Evolutionary conservation across 202 grass and related monocot species (phyloP).

Genomic region (Schoenoplectus triqueter): DNA sequence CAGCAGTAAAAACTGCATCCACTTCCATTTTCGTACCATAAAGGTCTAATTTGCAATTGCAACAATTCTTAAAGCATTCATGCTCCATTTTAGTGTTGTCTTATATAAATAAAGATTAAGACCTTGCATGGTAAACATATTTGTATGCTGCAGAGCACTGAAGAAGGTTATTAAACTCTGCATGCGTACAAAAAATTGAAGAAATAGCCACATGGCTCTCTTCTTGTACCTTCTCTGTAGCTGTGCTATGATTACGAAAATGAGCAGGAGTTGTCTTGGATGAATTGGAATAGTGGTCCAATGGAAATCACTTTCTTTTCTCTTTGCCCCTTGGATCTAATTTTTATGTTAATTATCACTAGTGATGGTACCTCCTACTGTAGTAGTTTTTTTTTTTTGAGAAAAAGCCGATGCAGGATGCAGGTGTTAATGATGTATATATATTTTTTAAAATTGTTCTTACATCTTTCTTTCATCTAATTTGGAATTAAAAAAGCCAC

Average conservation of each 20-base stretch:
- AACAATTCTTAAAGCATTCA: not conserved
- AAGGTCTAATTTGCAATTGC: not conserved
- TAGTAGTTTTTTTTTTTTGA: not conserved
- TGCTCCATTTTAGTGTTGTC: not conserved
- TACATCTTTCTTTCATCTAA: not conserved
- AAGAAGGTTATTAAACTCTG: not conserved
- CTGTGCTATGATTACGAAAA: not conserved
- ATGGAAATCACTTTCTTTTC: not conserved
- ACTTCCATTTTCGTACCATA: not conserved
- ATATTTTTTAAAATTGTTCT: not conserved
- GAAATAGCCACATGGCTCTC: not conserved
- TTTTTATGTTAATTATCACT: not conserved
- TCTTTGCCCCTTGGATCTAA: not conserved
- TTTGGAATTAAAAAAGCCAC: not conserved
- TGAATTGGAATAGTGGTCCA: conserved; percentile 20
- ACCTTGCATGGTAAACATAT: not conserved
- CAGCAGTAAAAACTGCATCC: not conserved
- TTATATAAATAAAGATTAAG: not conserved
- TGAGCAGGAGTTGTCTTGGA: not conserved
- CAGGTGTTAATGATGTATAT: not conserved
- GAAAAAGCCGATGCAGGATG: not conserved
- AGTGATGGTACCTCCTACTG: not conserved
- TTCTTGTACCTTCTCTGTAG: not conserved
- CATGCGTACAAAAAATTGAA: not conserved
- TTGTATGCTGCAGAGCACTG: not conserved